Evolutionary conservation across 129 eudicot genomes (phyloP).

Genomic region (Saussurea involucrata): DNA sequence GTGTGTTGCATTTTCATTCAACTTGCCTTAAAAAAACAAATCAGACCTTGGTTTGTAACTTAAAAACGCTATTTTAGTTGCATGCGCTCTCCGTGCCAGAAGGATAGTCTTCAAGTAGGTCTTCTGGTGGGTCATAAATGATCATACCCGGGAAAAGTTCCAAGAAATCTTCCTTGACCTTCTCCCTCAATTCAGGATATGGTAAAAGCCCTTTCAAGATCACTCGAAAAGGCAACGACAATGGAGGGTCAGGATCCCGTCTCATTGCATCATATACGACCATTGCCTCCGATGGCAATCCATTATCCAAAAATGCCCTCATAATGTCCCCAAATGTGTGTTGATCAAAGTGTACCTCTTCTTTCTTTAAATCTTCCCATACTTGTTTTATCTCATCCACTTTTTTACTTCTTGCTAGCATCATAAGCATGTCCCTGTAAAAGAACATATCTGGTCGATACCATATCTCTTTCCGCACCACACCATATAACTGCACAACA

Average conservation of each 20-base stretch:
- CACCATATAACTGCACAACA: constrained; percentile 63
- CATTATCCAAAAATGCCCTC: constrained; percentile 69
- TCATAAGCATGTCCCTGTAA: constrained; percentile 94
- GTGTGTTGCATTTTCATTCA: no score
- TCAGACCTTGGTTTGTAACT: not conserved
- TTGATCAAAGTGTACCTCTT: constrained; percentile 78
- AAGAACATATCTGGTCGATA: constrained; percentile 97
- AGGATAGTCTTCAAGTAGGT: constrained; percentile 51
- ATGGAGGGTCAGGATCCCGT: constrained; percentile 73
- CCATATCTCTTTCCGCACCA: constrained; percentile 93
- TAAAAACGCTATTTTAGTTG: constrained; percentile 2
- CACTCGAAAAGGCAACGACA: constrained; percentile 89
- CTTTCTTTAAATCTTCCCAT: constrained; percentile 70
- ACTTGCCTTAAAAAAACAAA: no score
- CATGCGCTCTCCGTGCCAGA: constrained; percentile 38
- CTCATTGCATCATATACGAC: constrained; percentile 83
- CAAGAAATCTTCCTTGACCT: constrained; percentile 83
- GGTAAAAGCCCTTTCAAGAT: constrained; percentile 81
- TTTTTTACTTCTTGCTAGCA: constrained; percentile 82
- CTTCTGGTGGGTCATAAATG: constrained; percentile 83
- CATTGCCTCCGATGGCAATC: constrained; percentile 74
- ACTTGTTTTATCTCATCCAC: constrained; percentile 61
- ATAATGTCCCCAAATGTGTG: constrained; percentile 94
- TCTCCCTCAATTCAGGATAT: constrained; percentile 88
- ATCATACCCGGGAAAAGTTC: constrained; percentile 80